Base-by-base conservation (phyloP, 495 filamentous ascomycete genomes). In the Pyrenula aspistea region DNA sequence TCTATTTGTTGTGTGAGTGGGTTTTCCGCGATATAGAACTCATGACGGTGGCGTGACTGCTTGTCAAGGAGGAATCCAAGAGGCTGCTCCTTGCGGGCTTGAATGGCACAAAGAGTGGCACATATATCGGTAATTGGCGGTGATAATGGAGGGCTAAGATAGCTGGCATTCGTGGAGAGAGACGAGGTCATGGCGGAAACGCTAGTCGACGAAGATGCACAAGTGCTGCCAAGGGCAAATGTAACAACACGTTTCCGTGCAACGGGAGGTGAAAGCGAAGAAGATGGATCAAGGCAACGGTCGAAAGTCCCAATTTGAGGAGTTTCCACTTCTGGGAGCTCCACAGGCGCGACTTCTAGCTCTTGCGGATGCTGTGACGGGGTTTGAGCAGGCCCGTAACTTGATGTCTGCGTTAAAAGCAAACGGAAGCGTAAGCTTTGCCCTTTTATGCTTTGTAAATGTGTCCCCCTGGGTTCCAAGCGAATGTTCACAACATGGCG, bases 401-500 rank as follows among this genome's bases (percentile, higher is more conserved):
- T 42, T 42, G 31, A 42, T 42, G 15, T 8, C 31, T 8, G 15
- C 4, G 4, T 42, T 4, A 42, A 15, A 8, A 42, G 31, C 31
- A 42, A 15, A 4, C 31, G 31, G 31, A 42, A 42, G 31, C 31
- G 31, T 42, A 42, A 42, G 8, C 8, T 4, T 42, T 42, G 31
- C 15, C 15, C 31, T 8, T 15, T 4, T 42, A 4, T 4, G 15
- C 4, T 42, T 4, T 42, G 4, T 15, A 15, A 4, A 15, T 42
- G 8, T 8, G 4, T 42, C 15, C 31, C 31, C 15, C 31, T 50
- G 53, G 54, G 25, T 51, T 66, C 60, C 31, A 66, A 42, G 51
- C 57, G 53, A 55, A 63, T 53, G 60, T 62, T 56, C 54, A 65
- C 31, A 24, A 58, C 22, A 54, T 67, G 64, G 3, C 54, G 25